A percentile compares a stretch with the other conserved stretches of the same genome.
These are phyloP conservation scores for Lachnum nothofagi DNA, from an alignment of 2,329 filamentous ascomycete species.

Conservation along the genomic window DNA sequence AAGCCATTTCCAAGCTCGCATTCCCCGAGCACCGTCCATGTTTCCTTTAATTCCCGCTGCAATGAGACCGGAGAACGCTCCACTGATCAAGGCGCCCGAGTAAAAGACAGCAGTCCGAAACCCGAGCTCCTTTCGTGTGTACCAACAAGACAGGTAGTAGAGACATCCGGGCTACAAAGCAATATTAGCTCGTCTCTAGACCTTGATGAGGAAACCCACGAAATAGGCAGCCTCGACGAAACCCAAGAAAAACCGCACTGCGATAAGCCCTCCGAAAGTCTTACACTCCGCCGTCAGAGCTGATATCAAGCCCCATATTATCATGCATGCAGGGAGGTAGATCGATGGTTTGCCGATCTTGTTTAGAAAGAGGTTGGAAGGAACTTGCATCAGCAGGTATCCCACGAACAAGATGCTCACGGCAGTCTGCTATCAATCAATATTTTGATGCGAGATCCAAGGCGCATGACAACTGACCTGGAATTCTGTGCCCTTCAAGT, in stretches of 20 bases:
- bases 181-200: no score
- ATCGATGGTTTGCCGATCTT: slow-evolving; percentile 45
- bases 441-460: not conserved
- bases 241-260: slow-evolving; percentile 46
- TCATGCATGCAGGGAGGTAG: slow-evolving; percentile 47
- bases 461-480: slow-evolving; percentile 28
- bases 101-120: slow-evolving; percentile 63
- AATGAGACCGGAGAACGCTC: slow-evolving; percentile 65
- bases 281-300: slow-evolving; percentile 45
- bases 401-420: slow-evolving; percentile 39
- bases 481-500: slow-evolving; percentile 38
- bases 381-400: slow-evolving; percentile 41
- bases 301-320: slow-evolving; percentile 47
- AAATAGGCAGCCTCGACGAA: slow-evolving; percentile 54
- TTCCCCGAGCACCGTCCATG: slow-evolving; percentile 53
- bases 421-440: slow-evolving; percentile 31
- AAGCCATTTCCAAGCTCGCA: slow-evolving; percentile 60
- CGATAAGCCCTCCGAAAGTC: slow-evolving; percentile 42
- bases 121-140: slow-evolving; percentile 63
- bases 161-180: slow-evolving; percentile 38
- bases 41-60: slow-evolving; percentile 61
- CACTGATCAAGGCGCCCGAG: slow-evolving; percentile 63
- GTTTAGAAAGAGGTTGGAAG: slow-evolving; percentile 45
- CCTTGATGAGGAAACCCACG: slow-evolving; percentile 30
- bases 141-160: slow-evolving; percentile 63